Evolutionary conservation across 1,284 basidiomycete species (phyloP).

Genomic region (Cystobasidium slooffiae): DNA sequence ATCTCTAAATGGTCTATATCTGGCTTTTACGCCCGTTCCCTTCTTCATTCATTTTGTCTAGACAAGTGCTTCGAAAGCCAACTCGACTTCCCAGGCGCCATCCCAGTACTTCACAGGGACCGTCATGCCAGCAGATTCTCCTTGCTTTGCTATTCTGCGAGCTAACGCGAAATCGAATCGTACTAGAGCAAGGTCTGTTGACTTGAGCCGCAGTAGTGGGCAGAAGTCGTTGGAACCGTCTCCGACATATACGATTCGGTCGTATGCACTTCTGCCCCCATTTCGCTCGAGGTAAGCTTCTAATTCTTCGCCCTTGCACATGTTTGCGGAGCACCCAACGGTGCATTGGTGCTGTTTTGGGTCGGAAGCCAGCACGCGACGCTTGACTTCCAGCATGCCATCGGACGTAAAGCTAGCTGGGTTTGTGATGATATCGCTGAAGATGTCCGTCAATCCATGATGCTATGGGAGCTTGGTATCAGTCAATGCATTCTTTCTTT

Average conservation of each 20-base stretch:
- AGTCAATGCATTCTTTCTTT: background rate
- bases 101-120: constrained; percentile 80
- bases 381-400: constrained; percentile 75
- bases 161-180: constrained; percentile 76
- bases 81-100: constrained; percentile 92
- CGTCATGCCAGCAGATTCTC: constrained; percentile 65
- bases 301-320: constrained; percentile 98
- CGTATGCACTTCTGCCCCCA: constrained; percentile 65
- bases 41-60: background rate
- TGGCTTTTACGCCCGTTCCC: background rate
- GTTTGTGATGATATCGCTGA: constrained; percentile 89
- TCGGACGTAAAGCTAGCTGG: constrained; percentile 78
- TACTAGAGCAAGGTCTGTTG: constrained; percentile 77
- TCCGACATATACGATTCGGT: constrained; percentile 87
- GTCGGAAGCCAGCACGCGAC: constrained; percentile 70
- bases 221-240: constrained; percentile 97
- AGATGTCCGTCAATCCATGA: constrained; percentile 73
- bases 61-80: constrained; percentile 56
- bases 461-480: constrained; percentile 60
- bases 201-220: constrained; percentile 79
- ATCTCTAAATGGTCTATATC: background rate
- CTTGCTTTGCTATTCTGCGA: constrained; percentile 72
- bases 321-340: constrained; percentile 91
- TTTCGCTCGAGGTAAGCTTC: constrained; percentile 75
- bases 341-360: constrained; percentile 74